phyloP scores from a whole-genome alignment of 257 asterid genomes.

The Schizonepeta tenuifolia region DNA sequence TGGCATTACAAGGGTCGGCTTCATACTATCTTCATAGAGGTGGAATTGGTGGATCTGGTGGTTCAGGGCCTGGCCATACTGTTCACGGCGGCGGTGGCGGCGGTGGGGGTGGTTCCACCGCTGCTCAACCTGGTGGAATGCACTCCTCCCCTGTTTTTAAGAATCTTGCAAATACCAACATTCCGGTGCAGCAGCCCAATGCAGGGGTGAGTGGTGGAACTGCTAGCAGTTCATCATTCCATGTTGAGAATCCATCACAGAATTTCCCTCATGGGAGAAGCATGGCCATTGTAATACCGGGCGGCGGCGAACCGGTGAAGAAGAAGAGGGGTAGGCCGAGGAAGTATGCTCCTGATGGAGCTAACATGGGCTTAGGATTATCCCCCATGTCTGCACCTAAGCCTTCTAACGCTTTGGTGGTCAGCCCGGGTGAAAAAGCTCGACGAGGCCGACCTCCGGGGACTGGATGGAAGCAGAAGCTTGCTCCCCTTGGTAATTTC shows the following conservation, averaged over 20 bases:
- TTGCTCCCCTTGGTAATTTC: conserved; percentile 85
- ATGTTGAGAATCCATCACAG: conserved; percentile 62
- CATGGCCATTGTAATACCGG: conserved; percentile 44
- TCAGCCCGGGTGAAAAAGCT: conserved; percentile 56
- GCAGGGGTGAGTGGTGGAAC: conserved; percentile 47
- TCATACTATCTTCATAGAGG: conserved; percentile 73
- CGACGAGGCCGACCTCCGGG: conserved; percentile 91
- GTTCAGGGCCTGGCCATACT: conserved; percentile 42
- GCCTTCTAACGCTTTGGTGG: conserved; percentile 48
- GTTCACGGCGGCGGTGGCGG: conserved; percentile 33
- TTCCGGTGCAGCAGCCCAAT: conserved; percentile 55
- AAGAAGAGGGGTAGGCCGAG: conserved; percentile 97
- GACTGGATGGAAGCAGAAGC: conserved; percentile 92
- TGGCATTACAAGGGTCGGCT: conserved; percentile 64
- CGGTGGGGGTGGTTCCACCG: conserved; percentile 39
- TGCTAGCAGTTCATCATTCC: conserved; percentile 56
- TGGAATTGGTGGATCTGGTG: conserved; percentile 49
- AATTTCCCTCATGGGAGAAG: conserved; percentile 55
- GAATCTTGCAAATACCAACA: conserved; percentile 53
- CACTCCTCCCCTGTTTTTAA: conserved; percentile 56
- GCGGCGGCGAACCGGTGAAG: conserved; percentile 68
- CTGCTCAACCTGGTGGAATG: conserved; percentile 39
- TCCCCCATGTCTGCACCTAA: conserved; percentile 64
- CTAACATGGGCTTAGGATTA: conserved; percentile 66
- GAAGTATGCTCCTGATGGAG: conserved; percentile 88